These are phyloP conservation scores for Sporothrix inflata DNA, from an alignment of 2,329 filamentous ascomycete genomes.

Conservation along the genomic window DNA sequence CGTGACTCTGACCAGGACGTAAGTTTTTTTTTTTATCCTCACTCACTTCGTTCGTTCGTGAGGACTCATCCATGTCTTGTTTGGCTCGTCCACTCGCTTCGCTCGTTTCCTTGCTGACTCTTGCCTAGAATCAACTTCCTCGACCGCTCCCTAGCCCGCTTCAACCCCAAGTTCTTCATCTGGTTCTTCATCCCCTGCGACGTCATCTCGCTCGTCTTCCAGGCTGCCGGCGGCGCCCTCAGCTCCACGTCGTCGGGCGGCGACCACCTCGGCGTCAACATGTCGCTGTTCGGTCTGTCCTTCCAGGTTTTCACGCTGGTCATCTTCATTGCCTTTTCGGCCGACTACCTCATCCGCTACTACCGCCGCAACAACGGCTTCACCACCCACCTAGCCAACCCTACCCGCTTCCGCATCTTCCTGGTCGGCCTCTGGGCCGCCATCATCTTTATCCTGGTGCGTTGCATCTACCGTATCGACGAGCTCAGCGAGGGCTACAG, in stretches of 20 bases:
- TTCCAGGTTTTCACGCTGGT: conserved; percentile 61
- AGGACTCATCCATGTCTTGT: background rate
- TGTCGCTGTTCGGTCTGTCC: conserved; percentile 59
- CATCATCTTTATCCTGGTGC: conserved; percentile 61
- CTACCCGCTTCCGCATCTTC: conserved; percentile 45
- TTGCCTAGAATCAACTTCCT: conserved; percentile 43
- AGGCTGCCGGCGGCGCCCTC: conserved; percentile 59
- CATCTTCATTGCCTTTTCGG: conserved; percentile 54
- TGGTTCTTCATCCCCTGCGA: conserved; percentile 58
- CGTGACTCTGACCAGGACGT: conserved; percentile 54
- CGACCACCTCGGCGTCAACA: conserved; percentile 52
- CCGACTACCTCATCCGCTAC: conserved; percentile 53
- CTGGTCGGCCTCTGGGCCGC: conserved; percentile 55
- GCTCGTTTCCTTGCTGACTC: background rate
- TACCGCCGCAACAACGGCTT: conserved; percentile 33
- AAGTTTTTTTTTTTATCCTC: background rate
- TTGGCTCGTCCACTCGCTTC: background rate
- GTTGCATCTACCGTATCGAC: conserved; percentile 61
- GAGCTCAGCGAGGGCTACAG: conserved; percentile 66
- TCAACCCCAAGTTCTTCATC: conserved; percentile 47
- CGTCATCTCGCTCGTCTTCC: conserved; percentile 57
- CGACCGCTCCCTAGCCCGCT: conserved; percentile 45
- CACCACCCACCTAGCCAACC: background rate
- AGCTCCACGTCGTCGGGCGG: conserved; percentile 50
- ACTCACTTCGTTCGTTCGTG: background rate